phyloP scores from a whole-genome alignment of 2,329 filamentous ascomycete species.

The Trichoderma guizhouense region DNA sequence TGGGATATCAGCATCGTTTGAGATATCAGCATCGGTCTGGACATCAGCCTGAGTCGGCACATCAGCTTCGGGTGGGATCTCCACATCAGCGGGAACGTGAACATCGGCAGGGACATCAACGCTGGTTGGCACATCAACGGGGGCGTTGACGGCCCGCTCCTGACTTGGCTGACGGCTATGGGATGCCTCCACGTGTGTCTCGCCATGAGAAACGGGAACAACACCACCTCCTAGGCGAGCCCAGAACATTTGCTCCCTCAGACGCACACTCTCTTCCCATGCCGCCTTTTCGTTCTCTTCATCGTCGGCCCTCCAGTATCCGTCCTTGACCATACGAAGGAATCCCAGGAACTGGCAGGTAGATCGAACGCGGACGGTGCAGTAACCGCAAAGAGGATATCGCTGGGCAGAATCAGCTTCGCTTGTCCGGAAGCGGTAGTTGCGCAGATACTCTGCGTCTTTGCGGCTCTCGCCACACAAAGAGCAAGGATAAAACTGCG shows the following conservation, averaged over 20 bases:
- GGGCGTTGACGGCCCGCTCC: conserved; percentile 24
- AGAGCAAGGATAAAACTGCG: conserved; percentile 67
- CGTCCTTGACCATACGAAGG: conserved; percentile 84
- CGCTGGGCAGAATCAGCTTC: conserved; percentile 83
- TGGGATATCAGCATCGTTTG: not conserved
- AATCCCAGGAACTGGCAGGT: conserved; percentile 94
- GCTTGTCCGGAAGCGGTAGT: conserved; percentile 83
- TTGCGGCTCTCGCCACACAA: conserved; percentile 83
- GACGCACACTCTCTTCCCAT: conserved; percentile 89
- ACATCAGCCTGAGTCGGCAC: not conserved
- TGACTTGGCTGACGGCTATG: conserved; percentile 36
- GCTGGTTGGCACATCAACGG: not conserved
- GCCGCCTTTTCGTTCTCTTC: conserved; percentile 80
- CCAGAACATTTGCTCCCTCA: conserved; percentile 98
- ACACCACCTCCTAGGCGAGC: conserved; percentile 87
- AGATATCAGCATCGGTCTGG: not conserved
- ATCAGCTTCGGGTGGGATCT: not conserved
- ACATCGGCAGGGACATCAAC: not conserved
- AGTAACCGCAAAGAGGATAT: conserved; percentile 88
- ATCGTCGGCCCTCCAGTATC: conserved; percentile 81
- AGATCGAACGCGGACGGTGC: conserved; percentile 75
- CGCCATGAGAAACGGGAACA: conserved; percentile 55
- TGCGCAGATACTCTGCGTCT: conserved; percentile 67
- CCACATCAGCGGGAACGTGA: not conserved
- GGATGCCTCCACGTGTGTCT: conserved; percentile 29